These are phyloP conservation scores for Tephrocybe sp. DNA, from an alignment of 768 basidiomycete species.

Conservation along the genomic window DNA sequence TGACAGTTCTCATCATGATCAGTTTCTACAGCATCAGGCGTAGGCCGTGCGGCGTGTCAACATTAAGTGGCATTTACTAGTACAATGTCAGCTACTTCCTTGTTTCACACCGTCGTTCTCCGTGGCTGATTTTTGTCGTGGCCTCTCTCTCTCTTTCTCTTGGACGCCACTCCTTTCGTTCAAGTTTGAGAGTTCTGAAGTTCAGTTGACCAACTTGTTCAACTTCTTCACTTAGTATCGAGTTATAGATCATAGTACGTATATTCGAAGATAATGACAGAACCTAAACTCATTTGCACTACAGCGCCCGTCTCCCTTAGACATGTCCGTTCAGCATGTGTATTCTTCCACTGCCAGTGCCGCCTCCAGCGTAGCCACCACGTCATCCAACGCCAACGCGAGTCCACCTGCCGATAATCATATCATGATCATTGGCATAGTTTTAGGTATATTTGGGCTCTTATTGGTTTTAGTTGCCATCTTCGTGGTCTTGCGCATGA, in stretches of 20 bases:
- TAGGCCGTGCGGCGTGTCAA: conserved; percentile 4
- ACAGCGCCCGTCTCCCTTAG: no score
- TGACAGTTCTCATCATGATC: conserved; percentile 26
- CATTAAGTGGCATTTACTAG: conserved; percentile 2
- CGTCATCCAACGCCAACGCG: background rate
- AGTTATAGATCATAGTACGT: no score
- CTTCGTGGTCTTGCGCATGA: conserved; percentile 9
- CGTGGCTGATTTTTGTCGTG: background rate
- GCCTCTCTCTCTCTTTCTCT: conserved; percentile 2
- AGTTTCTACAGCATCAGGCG: conserved; percentile 12
- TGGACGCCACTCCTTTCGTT: conserved; percentile 36
- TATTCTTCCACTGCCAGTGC: background rate
- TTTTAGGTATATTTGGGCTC: conserved; percentile 10
- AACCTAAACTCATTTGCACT: background rate
- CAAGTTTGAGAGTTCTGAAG: conserved; percentile 7
- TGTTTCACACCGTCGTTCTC: background rate
- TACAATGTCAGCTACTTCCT: background rate
- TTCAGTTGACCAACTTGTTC: no score
- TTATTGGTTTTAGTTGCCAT: conserved; percentile 11
- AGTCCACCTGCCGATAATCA: background rate
- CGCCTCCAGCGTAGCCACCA: conserved; percentile 1
- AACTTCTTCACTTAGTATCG: no score
- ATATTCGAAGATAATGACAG: background rate
- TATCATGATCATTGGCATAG: conserved; percentile 6
- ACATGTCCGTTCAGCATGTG: conserved; percentile 11